Evolutionary conservation across 1,139 yeast genomes (phyloP).

Genomic region (Saccharomycopsis hybrid): DNA sequence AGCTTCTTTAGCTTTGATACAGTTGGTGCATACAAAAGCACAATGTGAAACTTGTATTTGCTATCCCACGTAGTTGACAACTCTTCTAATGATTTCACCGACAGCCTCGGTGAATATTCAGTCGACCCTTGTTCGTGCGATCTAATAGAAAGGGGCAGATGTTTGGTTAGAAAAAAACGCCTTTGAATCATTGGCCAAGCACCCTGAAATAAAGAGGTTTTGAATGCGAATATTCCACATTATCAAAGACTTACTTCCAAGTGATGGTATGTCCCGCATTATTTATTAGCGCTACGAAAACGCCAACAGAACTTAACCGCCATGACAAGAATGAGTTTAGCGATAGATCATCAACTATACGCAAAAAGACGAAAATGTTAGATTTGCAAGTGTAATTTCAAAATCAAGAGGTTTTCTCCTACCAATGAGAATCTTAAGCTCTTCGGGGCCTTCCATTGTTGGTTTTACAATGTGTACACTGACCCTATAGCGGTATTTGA

Average conservation of each 20-base stretch:
- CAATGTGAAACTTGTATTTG: constrained; percentile 1
- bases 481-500: too few relatives aligned
- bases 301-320: constrained; percentile 5
- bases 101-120: neutral
- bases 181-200: neutral
- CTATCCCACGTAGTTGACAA: neutral
- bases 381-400: too few relatives aligned
- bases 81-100: neutral
- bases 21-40: constrained; percentile 3
- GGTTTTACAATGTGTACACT: too few relatives aligned
- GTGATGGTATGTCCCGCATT: neutral
- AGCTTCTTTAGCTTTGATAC: neutral
- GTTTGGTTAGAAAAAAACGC: neutral
- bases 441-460: too few relatives aligned
- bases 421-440: too few relatives aligned
- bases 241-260: constrained; percentile 8
- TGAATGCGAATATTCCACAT: neutral
- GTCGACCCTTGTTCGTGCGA: constrained; percentile 2
- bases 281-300: constrained; percentile 1
- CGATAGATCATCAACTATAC: constrained; percentile 10
- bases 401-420: too few relatives aligned
- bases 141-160: neutral
- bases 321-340: constrained; percentile 7
- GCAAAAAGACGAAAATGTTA: too few relatives aligned
- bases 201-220: neutral